Conservation (phyloP, 352 stramenopile genomes). For the Pythium brachiatum region DNA sequence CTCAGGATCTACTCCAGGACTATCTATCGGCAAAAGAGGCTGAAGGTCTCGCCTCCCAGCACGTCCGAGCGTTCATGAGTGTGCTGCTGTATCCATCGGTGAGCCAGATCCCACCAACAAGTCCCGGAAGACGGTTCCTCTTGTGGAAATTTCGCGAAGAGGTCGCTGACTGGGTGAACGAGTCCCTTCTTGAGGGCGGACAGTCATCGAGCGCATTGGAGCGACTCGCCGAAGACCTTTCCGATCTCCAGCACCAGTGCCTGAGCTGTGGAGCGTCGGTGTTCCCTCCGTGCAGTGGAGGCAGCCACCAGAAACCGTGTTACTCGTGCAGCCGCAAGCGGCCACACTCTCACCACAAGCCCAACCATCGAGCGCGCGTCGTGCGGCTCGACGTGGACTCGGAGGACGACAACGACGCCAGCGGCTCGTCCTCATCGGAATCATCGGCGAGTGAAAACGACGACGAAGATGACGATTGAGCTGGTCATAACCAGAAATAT, state of each 20-base stretch:
- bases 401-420: slow-evolving; percentile 7
- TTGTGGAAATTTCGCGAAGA: slow-evolving; percentile 18
- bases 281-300: slow-evolving; percentile 5
- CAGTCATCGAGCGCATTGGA: slow-evolving; percentile 4
- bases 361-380: neutral
- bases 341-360: neutral
- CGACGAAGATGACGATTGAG: slow-evolving; percentile 14
- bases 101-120: neutral
- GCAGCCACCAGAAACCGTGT: neutral
- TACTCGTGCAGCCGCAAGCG: neutral
- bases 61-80: slow-evolving; percentile 16
- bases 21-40: neutral
- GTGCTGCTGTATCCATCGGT: slow-evolving; percentile 14
- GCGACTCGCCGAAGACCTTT: slow-evolving; percentile 11
- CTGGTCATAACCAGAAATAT: no score
- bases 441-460: neutral
- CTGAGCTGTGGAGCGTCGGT: slow-evolving; percentile 3
- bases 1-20: slow-evolving; percentile 5
- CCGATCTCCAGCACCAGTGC: slow-evolving; percentile 13
- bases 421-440: slow-evolving; percentile 8
- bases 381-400: slow-evolving; percentile 7
- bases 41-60: neutral
- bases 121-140: slow-evolving; percentile 11
- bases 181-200: neutral
- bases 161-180: slow-evolving; percentile 18